These are phyloP conservation scores for Suillus fuscotomentosus DNA, from an alignment of 768 basidiomycete species.

Conservation along the genomic window DNA sequence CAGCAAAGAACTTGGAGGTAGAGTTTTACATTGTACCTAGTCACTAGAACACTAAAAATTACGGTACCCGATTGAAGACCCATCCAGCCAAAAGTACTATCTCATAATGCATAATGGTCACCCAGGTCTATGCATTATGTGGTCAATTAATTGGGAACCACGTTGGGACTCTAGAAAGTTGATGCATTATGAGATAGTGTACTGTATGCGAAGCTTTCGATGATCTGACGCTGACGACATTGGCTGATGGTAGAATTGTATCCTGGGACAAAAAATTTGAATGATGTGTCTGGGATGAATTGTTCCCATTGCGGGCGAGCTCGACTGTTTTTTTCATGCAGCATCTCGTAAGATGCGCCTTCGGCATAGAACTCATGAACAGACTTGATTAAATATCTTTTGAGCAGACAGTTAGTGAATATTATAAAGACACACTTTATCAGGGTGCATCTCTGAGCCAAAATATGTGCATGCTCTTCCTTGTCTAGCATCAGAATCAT, in stretches of 20 bases:
- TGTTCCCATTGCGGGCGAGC: conserved; percentile 51
- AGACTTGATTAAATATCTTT: conserved; percentile 43
- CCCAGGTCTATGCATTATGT: no score
- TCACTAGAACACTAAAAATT: no score
- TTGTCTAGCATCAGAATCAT: conserved; percentile 66
- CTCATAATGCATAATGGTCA: no score
- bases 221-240: conserved; percentile 57
- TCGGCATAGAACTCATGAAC: conserved; percentile 78
- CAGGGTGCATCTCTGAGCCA: conserved; percentile 77
- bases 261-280: conserved; percentile 75
- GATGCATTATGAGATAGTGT: no score
- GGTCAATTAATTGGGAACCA: no score
- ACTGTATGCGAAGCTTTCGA: conserved; percentile 84
- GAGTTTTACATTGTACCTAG: no score
- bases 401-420: neutral
- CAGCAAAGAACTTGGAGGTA: no score
- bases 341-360: conserved; percentile 63
- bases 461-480: conserved; percentile 70
- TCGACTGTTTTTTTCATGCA: conserved; percentile 56
- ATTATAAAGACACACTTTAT: conserved; percentile 59
- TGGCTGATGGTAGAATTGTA: conserved; percentile 76
- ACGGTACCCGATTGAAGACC: no score
- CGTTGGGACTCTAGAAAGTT: no score
- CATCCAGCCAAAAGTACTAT: no score
- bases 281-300: conserved; percentile 66